These are phyloP conservation scores for Myxozyma sirexii DNA, from an alignment of 805 yeast genomes.

Conservation along the genomic window DNA sequence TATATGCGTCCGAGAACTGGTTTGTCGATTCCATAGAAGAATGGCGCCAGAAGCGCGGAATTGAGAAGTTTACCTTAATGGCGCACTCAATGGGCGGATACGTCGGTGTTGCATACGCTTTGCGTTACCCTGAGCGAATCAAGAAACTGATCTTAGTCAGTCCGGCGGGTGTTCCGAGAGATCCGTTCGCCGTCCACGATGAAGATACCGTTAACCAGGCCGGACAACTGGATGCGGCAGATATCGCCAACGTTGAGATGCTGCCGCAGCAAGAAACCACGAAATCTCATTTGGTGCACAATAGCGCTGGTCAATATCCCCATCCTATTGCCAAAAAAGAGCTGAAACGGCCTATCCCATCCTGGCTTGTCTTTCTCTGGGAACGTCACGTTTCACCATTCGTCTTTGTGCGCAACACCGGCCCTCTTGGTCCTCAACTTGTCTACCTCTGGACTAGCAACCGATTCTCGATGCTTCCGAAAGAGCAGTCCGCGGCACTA, in stretches of 20 bases:
- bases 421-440: slow-evolving; percentile 80
- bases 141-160: slow-evolving; percentile 74
- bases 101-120: slow-evolving; percentile 67
- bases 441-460: slow-evolving; percentile 89
- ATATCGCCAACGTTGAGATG: slow-evolving; percentile 1
- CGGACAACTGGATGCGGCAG: not conserved
- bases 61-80: slow-evolving; percentile 58
- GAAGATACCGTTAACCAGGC: slow-evolving; percentile 8
- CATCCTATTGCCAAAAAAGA: slow-evolving; percentile 27
- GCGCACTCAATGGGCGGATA: slow-evolving; percentile 97
- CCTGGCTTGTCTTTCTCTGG: slow-evolving; percentile 83
- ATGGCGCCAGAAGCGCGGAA: slow-evolving; percentile 61
- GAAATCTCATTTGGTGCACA: slow-evolving; percentile 18
- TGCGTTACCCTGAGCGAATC: slow-evolving; percentile 62
- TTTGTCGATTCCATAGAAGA: slow-evolving; percentile 64
- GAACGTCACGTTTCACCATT: slow-evolving; percentile 86
- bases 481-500: slow-evolving; percentile 53
- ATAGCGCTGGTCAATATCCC: slow-evolving; percentile 26
- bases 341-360: slow-evolving; percentile 56
- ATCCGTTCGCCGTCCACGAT: slow-evolving; percentile 30
- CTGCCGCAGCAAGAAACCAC: slow-evolving; percentile 8
- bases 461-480: slow-evolving; percentile 64
- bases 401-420: slow-evolving; percentile 70
- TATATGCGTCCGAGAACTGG: slow-evolving; percentile 59
- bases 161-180: slow-evolving; percentile 78